Evolutionary conservation across 1,284 basidiomycete genomes (phyloP), one percentile per base, ranked within the genome.

Genomic region (Microbotryum lychnidis-dioicae): DNA sequence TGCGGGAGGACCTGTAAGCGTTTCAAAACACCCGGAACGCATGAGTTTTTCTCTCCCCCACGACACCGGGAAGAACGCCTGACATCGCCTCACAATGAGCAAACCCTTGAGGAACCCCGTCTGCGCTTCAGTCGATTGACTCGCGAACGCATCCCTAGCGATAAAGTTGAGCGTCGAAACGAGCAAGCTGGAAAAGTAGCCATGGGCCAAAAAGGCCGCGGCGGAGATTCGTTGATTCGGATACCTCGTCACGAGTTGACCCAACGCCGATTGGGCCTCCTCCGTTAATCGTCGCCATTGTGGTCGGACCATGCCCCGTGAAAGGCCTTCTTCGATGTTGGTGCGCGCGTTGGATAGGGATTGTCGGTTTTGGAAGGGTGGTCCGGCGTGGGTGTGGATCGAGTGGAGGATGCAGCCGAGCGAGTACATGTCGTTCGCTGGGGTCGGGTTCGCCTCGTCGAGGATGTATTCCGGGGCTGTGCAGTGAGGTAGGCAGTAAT

Each of bases 151-250:
- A 16, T 93, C 90, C 6, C 94, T 84, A 72, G 97, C 94, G 64
- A 99, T 80, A 77, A 97, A 99, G 73, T 92, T 94, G 45, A 99
- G 82, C 0, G 94, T 97, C 1, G 91, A 94, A 44, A 98, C 93
- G 18, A 94, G 89, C n/a, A 97, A 79, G 9, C 91, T 93, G 6
- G 91, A 94, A 78, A 98, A 98, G 80, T 96, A 97, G 0, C 87
- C 91, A 86, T 0, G 85, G 82, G 57, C 50, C 25, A 66, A 55
- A 33, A 98, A 83, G 1, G 85, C 83, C 4, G 82, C 78, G 3
- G 94, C 88, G 0, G 84, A 84, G 16, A 91, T 85, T 29, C 96
- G 79, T 52, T 79, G 80, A 42, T 81, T 80, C 18, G 88, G 82
- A 66, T 85, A 84, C 58, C 91, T 82, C 3, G 91, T 93, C 61